Conservation (phyloP, 2,329 filamentous ascomycete genomes). For the Aspergillus sp. region DNA sequence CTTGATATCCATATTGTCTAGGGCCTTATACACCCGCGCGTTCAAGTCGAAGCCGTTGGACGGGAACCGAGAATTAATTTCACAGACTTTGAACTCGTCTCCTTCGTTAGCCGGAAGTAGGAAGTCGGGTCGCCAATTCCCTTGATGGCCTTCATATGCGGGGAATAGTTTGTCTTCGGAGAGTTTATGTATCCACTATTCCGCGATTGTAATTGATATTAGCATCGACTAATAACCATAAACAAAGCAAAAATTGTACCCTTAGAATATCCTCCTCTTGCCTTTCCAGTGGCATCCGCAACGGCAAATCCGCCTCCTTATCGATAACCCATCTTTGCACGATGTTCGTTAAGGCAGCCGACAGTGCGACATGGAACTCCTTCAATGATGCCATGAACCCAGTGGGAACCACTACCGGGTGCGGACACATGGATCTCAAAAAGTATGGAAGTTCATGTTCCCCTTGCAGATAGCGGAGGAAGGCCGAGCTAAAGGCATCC, state of each 20-base stretch:
- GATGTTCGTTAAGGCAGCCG: conserved; percentile 23
- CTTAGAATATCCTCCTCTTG: conserved; percentile 25
- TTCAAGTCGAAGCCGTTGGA: conserved; percentile 1
- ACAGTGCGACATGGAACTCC: conserved; percentile 12
- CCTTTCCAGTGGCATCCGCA: conserved; percentile 26
- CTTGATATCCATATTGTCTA: neutral
- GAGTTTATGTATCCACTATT: conserved; percentile 8
- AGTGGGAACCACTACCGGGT: neutral
- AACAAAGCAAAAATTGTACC: conserved; percentile 5
- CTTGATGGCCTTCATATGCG: conserved; percentile 11
- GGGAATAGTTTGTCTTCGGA: conserved; percentile 1
- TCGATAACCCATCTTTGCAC: conserved; percentile 29
- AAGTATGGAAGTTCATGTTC: neutral
- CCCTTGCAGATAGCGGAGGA: neutral
- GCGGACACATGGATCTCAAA: neutral
- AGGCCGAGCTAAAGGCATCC: neutral
- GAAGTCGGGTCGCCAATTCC: conserved; percentile 20
- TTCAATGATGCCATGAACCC: neutral
- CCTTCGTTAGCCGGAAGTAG: conserved; percentile 4
- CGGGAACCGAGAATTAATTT: conserved; percentile 18
- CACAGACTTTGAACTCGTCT: conserved; percentile 16
- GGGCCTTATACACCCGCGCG: neutral
- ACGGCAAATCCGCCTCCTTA: conserved; percentile 17
- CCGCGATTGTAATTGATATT: neutral
- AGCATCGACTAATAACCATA: neutral